Percentiles rank a stretch among this genome's conserved stretches.
phyloP scores from a whole-genome alignment of 495 filamentous ascomycete genomes.

The Amniculicola lignicola region DNA sequence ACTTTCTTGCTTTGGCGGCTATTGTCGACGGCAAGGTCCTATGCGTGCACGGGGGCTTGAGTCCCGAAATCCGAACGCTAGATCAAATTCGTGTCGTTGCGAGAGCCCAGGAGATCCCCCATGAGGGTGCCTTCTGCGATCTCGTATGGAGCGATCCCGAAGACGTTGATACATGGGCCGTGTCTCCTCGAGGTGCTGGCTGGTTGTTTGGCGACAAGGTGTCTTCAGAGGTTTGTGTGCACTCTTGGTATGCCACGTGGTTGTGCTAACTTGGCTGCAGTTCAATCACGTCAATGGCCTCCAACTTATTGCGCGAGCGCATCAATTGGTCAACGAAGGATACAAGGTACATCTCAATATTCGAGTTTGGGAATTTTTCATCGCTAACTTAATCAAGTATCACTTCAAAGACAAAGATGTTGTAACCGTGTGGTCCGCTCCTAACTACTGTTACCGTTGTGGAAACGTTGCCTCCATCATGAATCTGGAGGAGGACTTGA shows the following conservation, averaged over 20 bases:
- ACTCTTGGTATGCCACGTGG: not conserved
- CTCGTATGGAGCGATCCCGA: slow-evolving; percentile 98
- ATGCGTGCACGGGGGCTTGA: slow-evolving; percentile 95
- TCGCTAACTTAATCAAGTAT: slow-evolving; percentile 56
- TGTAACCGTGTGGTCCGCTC: slow-evolving; percentile 98
- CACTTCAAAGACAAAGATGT: slow-evolving; percentile 95
- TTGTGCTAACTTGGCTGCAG: slow-evolving; percentile 28
- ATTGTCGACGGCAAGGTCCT: slow-evolving; percentile 96
- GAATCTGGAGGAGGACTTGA: slow-evolving; percentile 79
- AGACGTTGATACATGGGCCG: slow-evolving; percentile 96
- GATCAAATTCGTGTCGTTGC: slow-evolving; percentile 98
- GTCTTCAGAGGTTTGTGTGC: slow-evolving; percentile 63
- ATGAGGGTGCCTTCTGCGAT: slow-evolving; percentile 97
- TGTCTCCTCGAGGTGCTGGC: slow-evolving; percentile 88
- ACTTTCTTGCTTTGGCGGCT: slow-evolving; percentile 92
- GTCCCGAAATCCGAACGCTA: slow-evolving; percentile 91
- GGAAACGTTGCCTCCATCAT: slow-evolving; percentile 97
- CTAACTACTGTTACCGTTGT: slow-evolving; percentile 98
- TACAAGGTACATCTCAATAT: slow-evolving; percentile 65
- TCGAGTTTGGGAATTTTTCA: not conserved
- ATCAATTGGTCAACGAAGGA: slow-evolving; percentile 96
- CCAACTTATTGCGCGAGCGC: slow-evolving; percentile 89
- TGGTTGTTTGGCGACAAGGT: slow-evolving; percentile 99
- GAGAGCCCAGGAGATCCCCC: slow-evolving; percentile 93
- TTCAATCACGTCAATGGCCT: slow-evolving; percentile 98